Evolutionary conservation across 176 grass and related monocot genomes (phyloP).

Genomic region (Cenchrus americanus): DNA sequence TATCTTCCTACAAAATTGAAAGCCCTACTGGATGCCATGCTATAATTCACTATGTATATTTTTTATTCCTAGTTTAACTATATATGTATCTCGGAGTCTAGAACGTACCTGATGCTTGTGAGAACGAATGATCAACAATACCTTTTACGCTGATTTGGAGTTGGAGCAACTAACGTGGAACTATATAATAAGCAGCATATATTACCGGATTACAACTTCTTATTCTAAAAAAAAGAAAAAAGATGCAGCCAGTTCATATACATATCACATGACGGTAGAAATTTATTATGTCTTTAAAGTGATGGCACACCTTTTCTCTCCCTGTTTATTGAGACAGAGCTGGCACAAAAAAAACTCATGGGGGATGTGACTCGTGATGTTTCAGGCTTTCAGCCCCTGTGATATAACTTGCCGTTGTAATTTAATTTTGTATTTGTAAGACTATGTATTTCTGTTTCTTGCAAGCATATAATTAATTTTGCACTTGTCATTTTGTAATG

Average conservation of each 20-base stretch:
- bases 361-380: neutral
- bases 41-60: neutral
- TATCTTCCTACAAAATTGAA: neutral
- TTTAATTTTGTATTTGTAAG: no score
- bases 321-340: neutral
- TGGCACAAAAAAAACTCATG: neutral
- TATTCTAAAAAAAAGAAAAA: neutral
- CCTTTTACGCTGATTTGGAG: neutral
- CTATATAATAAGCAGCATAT: neutral
- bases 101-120: slow-evolving; percentile 3
- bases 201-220: neutral
- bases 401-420: no score
- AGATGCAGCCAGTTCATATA: no score
- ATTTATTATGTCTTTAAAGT: neutral
- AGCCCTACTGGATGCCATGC: neutral
- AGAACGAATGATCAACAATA: neutral
- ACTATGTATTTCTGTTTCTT: neutral
- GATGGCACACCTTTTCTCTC: neutral
- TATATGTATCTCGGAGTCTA: no score
- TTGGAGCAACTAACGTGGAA: neutral
- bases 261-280: neutral
- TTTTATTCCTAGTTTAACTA: neutral
- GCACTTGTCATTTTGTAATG: neutral
- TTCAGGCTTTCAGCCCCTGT: neutral
- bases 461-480: neutral